Evolutionary conservation across 176 grass and related monocot species (phyloP).

Genomic region (Lolium multiflorum): DNA sequence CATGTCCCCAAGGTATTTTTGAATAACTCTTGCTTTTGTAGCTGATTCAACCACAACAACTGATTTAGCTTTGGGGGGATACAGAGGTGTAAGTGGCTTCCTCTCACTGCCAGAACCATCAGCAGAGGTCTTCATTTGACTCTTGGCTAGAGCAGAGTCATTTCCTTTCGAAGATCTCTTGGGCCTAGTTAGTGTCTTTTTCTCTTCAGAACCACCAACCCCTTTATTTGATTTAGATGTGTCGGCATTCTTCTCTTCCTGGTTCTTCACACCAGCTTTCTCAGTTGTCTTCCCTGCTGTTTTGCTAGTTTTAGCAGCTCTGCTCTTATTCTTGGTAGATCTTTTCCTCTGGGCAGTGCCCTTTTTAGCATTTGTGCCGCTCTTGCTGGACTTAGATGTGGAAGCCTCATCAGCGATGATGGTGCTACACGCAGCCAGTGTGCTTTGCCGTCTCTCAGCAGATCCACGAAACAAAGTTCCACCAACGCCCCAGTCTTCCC

Average conservation of each 20-base stretch:
- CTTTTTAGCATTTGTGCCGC: slow-evolving; percentile 15
- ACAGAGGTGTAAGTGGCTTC: slow-evolving; percentile 63
- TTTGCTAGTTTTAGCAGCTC: slow-evolving; percentile 54
- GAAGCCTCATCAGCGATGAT: slow-evolving; percentile 43
- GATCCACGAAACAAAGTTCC: slow-evolving; percentile 41
- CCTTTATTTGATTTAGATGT: slow-evolving; percentile 42
- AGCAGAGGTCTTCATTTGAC: slow-evolving; percentile 33
- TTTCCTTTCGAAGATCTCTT: slow-evolving; percentile 57
- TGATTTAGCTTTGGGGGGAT: slow-evolving; percentile 81
- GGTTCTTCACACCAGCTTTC: slow-evolving; percentile 23
- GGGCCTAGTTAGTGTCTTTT: slow-evolving; percentile 38
- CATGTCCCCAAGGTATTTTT: slow-evolving; percentile 86
- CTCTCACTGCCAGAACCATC: slow-evolving; percentile 39
- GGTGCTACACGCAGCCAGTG: slow-evolving; percentile 39
- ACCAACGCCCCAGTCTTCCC: slow-evolving; percentile 42
- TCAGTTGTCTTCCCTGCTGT: slow-evolving; percentile 36
- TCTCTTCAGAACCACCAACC: slow-evolving; percentile 43
- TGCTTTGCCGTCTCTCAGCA: slow-evolving; percentile 55
- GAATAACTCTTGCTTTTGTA: slow-evolving; percentile 91
- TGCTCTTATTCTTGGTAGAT: slow-evolving; percentile 46
- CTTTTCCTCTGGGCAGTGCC: slow-evolving; percentile 21
- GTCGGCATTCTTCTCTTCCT: slow-evolving; percentile 37
- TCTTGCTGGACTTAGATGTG: slow-evolving; percentile 29
- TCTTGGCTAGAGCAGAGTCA: slow-evolving; percentile 48
- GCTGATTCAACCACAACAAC: slow-evolving; percentile 93